Evolutionary conservation across 805 yeast genomes (phyloP), one percentile per base, ranked within the genome.

Genomic region (Myxozyma mucilagina): DNA sequence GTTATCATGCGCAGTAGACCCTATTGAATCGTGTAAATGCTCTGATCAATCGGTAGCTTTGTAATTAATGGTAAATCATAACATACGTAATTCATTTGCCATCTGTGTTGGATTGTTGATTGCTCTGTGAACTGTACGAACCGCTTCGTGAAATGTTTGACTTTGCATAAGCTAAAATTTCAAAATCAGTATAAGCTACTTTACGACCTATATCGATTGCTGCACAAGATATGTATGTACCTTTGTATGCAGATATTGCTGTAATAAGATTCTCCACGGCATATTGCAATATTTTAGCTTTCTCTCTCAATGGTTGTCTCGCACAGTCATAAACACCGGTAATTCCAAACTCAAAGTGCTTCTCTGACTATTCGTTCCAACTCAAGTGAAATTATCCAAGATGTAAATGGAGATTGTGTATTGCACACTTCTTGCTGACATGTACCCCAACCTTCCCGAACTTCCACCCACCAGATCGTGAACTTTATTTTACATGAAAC

Each of bases 251-350:
- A 62, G 45, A 36, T 24, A 45, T 35, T 54, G 47, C 48, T 59
- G 55, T 3, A 47, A n/a, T 4, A 48, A 4, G 10, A 52, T n/a
- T 18, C 64, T 42, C 63, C 63, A 62, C 45, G 63, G 62, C 62
- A 57, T 56, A 13, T 18, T 34, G n/a, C n/a, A 4, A 18, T 24
- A 32, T 4, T 49, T 18, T 36, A 9, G 13, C 34, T 11, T 31
- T 24, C 29, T 24, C 4, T 24, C 29, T 24, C 29, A 24, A 24
- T 24, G 29, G 4, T 24, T 24, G 29, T 24, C 4, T 2, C 29
- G 29, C 29, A 24, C 29, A 24, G 29, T 24, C 4, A 24, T 4
- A 24, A 24, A 24, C 2, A 24, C 29, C 29, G 29, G 29, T 3
- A 24, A 4, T 24, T 4, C 4, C 29, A 24, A 24, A 24, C 2